Evolutionary conservation across 2,329 filamentous ascomycete genomes (phyloP).

Genomic region (Botrytis galanthina): DNA sequence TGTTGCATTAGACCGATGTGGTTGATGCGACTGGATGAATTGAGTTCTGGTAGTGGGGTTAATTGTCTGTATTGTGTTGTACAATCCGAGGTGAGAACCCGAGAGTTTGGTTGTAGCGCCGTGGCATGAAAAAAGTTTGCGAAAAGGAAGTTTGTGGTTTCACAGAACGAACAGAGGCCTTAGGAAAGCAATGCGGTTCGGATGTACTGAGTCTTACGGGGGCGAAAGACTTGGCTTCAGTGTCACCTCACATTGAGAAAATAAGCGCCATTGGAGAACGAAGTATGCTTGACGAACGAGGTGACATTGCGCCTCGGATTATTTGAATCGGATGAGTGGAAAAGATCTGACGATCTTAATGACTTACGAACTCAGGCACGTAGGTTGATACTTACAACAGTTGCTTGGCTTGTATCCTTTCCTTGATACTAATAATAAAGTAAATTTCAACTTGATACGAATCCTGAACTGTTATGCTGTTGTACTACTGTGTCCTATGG

Average conservation of each 20-base stretch:
- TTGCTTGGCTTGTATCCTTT: background rate
- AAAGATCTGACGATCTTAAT: background rate
- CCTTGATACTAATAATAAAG: background rate
- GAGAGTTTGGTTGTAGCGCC: constrained; percentile 10
- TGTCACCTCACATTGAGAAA: background rate
- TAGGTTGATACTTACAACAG: background rate
- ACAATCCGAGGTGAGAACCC: background rate
- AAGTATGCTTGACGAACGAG: background rate
- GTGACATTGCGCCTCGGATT: background rate
- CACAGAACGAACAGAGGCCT: background rate
- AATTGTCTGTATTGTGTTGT: background rate
- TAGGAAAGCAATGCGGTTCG: background rate
- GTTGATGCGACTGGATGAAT: constrained; percentile 6
- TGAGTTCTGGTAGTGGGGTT: background rate
- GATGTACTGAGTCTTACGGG: background rate
- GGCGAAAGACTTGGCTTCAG: too few species aligned
- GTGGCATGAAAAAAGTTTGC: background rate
- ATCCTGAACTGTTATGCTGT: background rate
- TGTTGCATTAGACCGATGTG: background rate
- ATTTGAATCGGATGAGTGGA: background rate
- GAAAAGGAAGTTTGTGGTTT: background rate
- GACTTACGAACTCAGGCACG: background rate
- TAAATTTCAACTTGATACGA: background rate
- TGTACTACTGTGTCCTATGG: background rate
- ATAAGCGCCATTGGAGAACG: constrained; percentile 4